Base-by-base conservation (phyloP, 208 protist species). In the Balamuthia mandrillaris region DNA sequence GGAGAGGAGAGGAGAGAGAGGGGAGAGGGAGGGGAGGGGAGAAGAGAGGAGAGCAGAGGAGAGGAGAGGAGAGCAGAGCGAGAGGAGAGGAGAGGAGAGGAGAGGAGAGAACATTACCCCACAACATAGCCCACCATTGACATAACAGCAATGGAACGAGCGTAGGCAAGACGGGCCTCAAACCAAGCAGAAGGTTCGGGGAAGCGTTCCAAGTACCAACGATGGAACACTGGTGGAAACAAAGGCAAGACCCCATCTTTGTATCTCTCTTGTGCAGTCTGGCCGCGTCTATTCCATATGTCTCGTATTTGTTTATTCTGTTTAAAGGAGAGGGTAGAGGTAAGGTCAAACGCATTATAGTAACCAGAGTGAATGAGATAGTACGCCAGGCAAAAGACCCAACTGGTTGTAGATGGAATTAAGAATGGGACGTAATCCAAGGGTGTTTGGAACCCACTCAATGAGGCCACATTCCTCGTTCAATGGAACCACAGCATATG, bases 51-150 rank as follows among this genome's bases (percentile, higher is more conserved):
- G n/a, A n/a, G n/a, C n/a, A n/a, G n/a, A n/a, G n/a, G n/a, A n/a
- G n/a, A n/a, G n/a, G n/a, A n/a, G n/a, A n/a, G n/a, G n/a, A n/a
- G n/a, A n/a, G n/a, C n/a, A n/a, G n/a, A n/a, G n/a, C n/a, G n/a
- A n/a, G n/a, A n/a, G n/a, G n/a, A n/a, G n/a, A n/a, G n/a, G n/a
- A n/a, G n/a, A n/a, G n/a, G n/a, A n/a, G n/a, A n/a, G n/a, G n/a
- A n/a, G n/a, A n/a, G n/a, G n/a, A n/a, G n/a, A n/a, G n/a, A n/a
- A n/a, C n/a, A n/a, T n/a, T 58, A 41, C 24, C 88, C 92, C 27
- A 92, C 77, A 14, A 91, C 49, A 82, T 85, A 94, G 41, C 95
- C 94, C 42, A 96, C 88, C 74, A 97, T 96, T 41, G 92, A 95
- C 91, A 89, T 94, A 7, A 93, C 87, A 3, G 94, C 93, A 3